Percentiles rank a stretch among this genome's conserved stretches.
Conservation (phyloP, 805 yeast species). For the Ogataea populi-albae region DNA sequence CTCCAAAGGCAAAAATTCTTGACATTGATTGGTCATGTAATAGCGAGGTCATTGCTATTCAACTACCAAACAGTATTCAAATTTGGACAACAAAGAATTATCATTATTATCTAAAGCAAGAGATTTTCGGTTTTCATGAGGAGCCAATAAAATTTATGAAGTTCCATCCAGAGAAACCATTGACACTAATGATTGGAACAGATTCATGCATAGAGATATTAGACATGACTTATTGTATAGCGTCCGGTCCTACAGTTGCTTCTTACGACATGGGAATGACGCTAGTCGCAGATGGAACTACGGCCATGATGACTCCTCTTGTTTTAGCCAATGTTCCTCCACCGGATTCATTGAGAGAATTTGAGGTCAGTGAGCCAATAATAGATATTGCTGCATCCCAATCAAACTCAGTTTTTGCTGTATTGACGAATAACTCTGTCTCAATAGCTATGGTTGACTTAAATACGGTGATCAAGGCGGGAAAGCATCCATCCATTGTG, state of each 20-base stretch:
- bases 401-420: conserved; percentile 57
- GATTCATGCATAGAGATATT: conserved; percentile 51
- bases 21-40: conserved; percentile 76
- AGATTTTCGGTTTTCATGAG: conserved; percentile 39
- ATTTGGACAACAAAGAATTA: conserved; percentile 91
- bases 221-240: conserved; percentile 61
- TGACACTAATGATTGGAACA: conserved; percentile 67
- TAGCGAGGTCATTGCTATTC: conserved; percentile 75
- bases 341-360: conserved; percentile 74
- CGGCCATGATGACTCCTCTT: conserved; percentile 75
- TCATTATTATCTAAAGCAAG: conserved; percentile 94
- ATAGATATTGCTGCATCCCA: conserved; percentile 62
- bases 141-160: conserved; percentile 43
- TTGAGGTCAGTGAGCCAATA: conserved; percentile 54
- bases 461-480: conserved; percentile 40
- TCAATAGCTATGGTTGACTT: conserved; percentile 47
- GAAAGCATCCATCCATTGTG: conserved; percentile 43
- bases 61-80: conserved; percentile 60
- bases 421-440: conserved; percentile 47
- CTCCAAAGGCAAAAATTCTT: conserved; percentile 46
- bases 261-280: conserved; percentile 78
- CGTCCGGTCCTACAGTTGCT: conserved; percentile 63
- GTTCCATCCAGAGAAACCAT: conserved; percentile 91
- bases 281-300: conserved; percentile 74
- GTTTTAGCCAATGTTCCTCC: conserved; percentile 91